Evolutionary conservation across 2,329 filamentous ascomycete genomes (phyloP).

Genomic region (Neopestalotiopsis sp.): DNA sequence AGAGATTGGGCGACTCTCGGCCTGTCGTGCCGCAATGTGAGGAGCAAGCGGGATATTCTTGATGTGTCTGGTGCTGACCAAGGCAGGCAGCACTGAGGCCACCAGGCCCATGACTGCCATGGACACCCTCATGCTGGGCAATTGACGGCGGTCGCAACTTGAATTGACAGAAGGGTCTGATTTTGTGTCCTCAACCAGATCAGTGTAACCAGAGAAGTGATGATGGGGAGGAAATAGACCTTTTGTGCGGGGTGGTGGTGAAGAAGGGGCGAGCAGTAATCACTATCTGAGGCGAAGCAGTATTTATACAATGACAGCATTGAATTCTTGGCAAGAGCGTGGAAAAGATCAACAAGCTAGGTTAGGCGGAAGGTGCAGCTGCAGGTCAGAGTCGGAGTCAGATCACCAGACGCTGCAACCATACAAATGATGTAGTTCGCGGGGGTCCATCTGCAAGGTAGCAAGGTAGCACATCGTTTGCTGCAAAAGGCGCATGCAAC

Average conservation of each 20-base stretch:
- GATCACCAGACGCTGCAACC: too few relatives aligned
- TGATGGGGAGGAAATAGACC: background rate
- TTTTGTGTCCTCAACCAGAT: background rate
- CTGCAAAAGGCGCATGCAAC: conserved; percentile 3
- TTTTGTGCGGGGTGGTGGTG: background rate
- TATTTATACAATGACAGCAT: background rate
- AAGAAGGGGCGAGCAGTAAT: background rate
- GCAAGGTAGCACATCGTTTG: background rate
- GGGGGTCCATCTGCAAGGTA: background rate
- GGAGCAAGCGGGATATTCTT: background rate
- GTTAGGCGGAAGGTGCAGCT: background rate
- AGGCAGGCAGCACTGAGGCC: background rate
- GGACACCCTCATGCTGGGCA: conserved; percentile 10
- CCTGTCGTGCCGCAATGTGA: conserved; percentile 2
- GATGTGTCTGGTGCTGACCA: background rate
- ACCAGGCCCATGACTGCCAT: background rate
- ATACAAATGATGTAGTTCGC: background rate
- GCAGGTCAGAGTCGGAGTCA: background rate
- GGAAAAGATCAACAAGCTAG: background rate
- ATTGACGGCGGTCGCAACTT: background rate
- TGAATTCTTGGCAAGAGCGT: background rate
- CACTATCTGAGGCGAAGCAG: background rate
- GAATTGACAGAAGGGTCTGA: background rate
- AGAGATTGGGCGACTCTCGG: conserved; percentile 3
- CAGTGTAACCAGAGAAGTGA: background rate